Base-by-base conservation (phyloP, 2,329 filamentous ascomycete species). In the Xylariaceae sp. region DNA sequence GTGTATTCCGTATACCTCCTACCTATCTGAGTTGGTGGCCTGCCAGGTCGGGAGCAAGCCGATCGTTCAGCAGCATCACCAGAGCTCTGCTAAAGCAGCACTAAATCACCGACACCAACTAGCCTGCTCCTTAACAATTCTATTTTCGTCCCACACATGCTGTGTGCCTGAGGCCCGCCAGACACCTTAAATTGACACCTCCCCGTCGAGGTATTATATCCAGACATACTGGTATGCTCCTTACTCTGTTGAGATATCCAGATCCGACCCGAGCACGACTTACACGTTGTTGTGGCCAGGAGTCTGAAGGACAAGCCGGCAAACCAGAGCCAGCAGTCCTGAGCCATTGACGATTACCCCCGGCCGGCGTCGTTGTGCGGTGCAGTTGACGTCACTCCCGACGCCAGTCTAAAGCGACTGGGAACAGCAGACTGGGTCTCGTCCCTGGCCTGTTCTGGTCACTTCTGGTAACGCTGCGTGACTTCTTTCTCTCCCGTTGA, bases 221-320 rank as follows among this genome's bases (percentile, higher is more conserved):
- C 45, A n/a, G 15, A 15, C 11, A 52, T 53, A 44, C 23, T 30
- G 23, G 23, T 51, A 44, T 13, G 15, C 11, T 52, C 8, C 41
- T 53, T 50, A 61, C 51, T 37, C 54, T 56, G 23, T 48, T 18
- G 15, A n/a, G 23, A 55, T 17, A 54, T 58, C 44, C 35, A 52
- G 18, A 53, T 53, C 59, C 56, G 53, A 59, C 51, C 52, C 13
- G 48, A 50, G 15, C 34, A 18, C 51, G 53, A 52, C 58, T 53
- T 56, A 47, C 47, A 55, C 55, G 51, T 30, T 50, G 45, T 17
- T 45, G 18, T 13, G n/a, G 39, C 41, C 34, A 35, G 45, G 48
- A 34, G 2, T 15, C 48, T 35, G 48, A 41, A 8, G 23, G 4
- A 34, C 7, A 47, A 56, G 13, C 35, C 53, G 13, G 5, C 30